A percentile compares a stretch with the other conserved stretches of the same genome.
Conservation (phyloP, 2,329 filamentous ascomycete species). For the Aspergillus hiratsukae region DNA sequence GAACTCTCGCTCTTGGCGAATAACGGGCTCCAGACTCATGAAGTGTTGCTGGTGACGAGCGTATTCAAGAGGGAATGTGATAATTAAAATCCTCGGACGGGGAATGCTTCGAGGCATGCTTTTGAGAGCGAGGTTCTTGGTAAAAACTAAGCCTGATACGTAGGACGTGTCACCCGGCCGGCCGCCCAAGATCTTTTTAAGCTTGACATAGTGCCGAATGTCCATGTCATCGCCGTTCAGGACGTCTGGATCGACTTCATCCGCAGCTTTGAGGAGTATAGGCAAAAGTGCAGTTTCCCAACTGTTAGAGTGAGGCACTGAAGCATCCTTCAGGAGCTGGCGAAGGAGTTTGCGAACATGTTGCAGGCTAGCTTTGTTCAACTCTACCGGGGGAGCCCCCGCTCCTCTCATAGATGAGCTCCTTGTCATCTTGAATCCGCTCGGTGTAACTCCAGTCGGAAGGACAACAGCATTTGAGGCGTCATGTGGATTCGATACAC, state of each 20-base stretch:
- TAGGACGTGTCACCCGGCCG: slow-evolving; percentile 90
- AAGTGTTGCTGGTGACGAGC: slow-evolving; percentile 90
- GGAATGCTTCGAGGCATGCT: slow-evolving; percentile 86
- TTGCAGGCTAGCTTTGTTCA: slow-evolving; percentile 80
- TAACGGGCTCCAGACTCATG: slow-evolving; percentile 95
- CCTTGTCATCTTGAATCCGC: slow-evolving; percentile 56
- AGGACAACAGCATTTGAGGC: slow-evolving; percentile 33
- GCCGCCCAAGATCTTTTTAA: slow-evolving; percentile 93
- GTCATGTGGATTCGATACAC: slow-evolving; percentile 38
- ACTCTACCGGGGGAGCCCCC: slow-evolving; percentile 69
- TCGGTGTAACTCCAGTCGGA: slow-evolving; percentile 30
- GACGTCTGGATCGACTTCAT: slow-evolving; percentile 91
- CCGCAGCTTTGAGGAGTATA: slow-evolving; percentile 83
- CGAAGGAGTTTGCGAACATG: slow-evolving; percentile 82
- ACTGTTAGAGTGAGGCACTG: slow-evolving; percentile 65
- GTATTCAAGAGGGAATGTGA: slow-evolving; percentile 95
- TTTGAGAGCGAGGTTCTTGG: slow-evolving; percentile 93
- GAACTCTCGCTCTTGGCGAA: slow-evolving; percentile 93
- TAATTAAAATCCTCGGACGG: slow-evolving; percentile 81
- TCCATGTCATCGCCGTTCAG: slow-evolving; percentile 92
- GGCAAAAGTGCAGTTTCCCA: slow-evolving; percentile 92
- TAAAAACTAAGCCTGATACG: slow-evolving; percentile 93
- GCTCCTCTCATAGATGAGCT: slow-evolving; percentile 78
- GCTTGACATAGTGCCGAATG: slow-evolving; percentile 92
- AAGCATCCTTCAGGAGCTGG: slow-evolving; percentile 74